These are phyloP conservation scores for Solanum aculeatissimum DNA, from an alignment of 305 asterid genomes.

Conservation along the genomic window DNA sequence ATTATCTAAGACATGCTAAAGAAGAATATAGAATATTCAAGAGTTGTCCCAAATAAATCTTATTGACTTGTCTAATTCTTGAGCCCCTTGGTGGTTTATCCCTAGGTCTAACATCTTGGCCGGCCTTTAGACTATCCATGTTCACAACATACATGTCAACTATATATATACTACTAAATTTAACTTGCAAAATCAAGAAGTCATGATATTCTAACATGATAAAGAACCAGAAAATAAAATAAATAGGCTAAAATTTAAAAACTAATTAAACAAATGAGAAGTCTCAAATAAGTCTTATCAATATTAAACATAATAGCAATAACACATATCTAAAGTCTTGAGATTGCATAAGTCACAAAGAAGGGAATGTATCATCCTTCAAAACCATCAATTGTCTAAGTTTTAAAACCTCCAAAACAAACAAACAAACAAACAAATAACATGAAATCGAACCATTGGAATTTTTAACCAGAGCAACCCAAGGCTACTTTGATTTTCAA, in stretches of 20 bases:
- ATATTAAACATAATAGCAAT: background rate
- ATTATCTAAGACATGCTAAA: background rate
- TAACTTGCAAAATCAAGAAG: background rate
- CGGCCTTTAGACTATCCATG: too few relatives aligned
- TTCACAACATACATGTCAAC: background rate
- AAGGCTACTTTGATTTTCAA: conserved; percentile 29
- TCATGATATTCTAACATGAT: background rate
- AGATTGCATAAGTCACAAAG: background rate
- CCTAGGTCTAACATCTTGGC: background rate
- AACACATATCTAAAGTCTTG: background rate
- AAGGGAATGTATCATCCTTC: background rate
- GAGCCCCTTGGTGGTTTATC: background rate
- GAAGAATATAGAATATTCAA: too few relatives aligned
- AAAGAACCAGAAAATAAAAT: background rate
- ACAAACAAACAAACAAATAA: background rate
- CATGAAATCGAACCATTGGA: background rate
- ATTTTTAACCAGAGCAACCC: conserved; percentile 6
- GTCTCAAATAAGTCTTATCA: background rate
- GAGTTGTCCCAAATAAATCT: background rate
- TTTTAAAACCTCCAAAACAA: background rate
- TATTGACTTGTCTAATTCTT: background rate
- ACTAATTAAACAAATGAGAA: background rate
- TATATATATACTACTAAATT: background rate
- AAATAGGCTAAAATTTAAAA: background rate
- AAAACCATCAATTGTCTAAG: background rate